phyloP scores from a whole-genome alignment of 495 filamentous ascomycete species.

The Evernia prunastri region DNA sequence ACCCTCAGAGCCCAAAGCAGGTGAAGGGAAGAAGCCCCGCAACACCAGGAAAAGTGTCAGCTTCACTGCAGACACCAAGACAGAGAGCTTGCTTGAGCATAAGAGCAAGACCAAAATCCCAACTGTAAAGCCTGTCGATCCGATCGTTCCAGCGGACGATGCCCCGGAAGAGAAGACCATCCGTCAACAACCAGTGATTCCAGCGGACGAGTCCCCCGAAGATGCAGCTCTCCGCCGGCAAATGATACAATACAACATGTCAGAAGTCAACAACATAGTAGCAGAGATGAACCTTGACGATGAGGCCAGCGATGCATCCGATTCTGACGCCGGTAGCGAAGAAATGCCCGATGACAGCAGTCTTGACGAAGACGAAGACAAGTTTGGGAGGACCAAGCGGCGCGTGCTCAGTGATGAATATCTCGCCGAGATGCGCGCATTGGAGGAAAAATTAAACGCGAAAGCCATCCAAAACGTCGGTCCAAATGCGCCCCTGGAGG shows the following conservation, averaged over 20 bases:
- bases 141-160: conserved; percentile 52
- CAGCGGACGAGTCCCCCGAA: conserved; percentile 64
- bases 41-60: conserved; percentile 28
- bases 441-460: conserved; percentile 63
- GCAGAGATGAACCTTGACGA: conserved; percentile 88
- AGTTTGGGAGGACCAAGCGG: conserved; percentile 61
- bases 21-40: not conserved
- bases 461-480: conserved; percentile 37
- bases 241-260: conserved; percentile 85
- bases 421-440: conserved; percentile 68
- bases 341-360: conserved; percentile 52
- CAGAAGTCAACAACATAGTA: conserved; percentile 81
- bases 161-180: conserved; percentile 67
- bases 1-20: not conserved
- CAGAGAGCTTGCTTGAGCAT: conserved; percentile 2
- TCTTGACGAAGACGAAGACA: conserved; percentile 54
- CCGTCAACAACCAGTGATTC: conserved; percentile 55
- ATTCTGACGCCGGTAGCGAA: conserved; percentile 42
- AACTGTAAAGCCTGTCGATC: not conserved
- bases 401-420: conserved; percentile 64
- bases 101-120: conserved; percentile 6
- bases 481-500: conserved; percentile 32
- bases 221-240: conserved; percentile 75
- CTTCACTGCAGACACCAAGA: not conserved
- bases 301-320: conserved; percentile 44